Base-by-base conservation (phyloP, 495 filamentous ascomycete species). In the Penicillium chermesinum region DNA sequence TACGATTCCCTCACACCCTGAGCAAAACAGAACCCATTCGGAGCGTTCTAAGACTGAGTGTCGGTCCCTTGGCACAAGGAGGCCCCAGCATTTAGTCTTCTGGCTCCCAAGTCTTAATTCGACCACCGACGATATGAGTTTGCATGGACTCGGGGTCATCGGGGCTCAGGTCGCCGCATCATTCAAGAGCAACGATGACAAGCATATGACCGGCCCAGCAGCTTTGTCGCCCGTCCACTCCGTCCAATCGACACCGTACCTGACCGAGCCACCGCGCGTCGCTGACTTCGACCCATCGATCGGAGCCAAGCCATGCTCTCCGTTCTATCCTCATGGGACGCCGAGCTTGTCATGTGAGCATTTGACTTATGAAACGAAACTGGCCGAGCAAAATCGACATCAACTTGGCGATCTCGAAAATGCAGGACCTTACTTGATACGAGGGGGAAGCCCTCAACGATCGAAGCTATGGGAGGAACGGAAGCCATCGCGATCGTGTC, bases 301-400 rank as follows among this genome's bases (percentile, higher is more conserved):
- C 35, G 66, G 65, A 34, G 71, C 73, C 30, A 73, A 74, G 30
- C 79, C 80, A 14, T 80, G 62, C 57, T 81, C 78, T 0, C 77
- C 81, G 14, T 83, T 83, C 69, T 83, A 83, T 64, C 65, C 67
- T 43, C 79, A 83, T 61, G 69, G 70, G 12, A 69, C 72, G 6
- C 71, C 71, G 9, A 69, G 63, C n/a, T 44, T 57, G 18, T 79
- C 74, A n/a, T 65, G 75, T 52, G 74, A 77, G 41, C 62, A 66
- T 9, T 54, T 69, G 14, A 68, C 64, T 15, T 53, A 62, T 13
- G 62, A 71, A 47, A 63, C 55, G n/a, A 74, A 74, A 46, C 53
- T 57, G 7, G 48, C 55, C 4, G 51, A 48, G 17, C 51, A 46
- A 19, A 50, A 52, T 12, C 50, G 32, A 9, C 54, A 54, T 22